Base-by-base conservation (phyloP, 2,329 filamentous ascomycete species). In the Colletotrichum lindemuthianum region DNA sequence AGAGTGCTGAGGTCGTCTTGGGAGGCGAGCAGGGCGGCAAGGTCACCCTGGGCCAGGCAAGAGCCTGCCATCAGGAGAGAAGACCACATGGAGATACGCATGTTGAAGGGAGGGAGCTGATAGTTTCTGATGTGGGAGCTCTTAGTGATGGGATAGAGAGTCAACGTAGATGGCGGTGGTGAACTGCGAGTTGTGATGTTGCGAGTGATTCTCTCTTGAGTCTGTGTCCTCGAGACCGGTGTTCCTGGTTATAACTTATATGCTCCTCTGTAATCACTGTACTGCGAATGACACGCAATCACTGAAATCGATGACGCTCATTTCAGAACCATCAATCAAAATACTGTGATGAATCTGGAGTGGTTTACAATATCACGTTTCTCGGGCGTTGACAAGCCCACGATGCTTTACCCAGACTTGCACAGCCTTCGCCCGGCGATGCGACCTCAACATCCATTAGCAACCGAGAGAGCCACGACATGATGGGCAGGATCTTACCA, bases 1-100 rank as follows among this genome's bases (percentile, higher is more conserved):
- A 72, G 58, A 2, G 69, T 70, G 59, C 68, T 70, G 57, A 71
- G 69, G 36, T 72, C 70, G 13, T 60, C 32, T 40, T 72, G 70
- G 9, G 67, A 68, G 34, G 65, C 59, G 13, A 72, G 69, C 10
- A 72, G 69, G 2, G 53, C 60, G 34, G 65, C 67, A 59, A 59
- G 65, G 48, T 70, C 68, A 11, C 68, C 69, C 43, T 70, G 68
- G 6, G 68, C 69, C 41, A 67, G 51, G 24, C 41, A 54, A 2
- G 57, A 53, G 33, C 56, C 49, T 0, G 60, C 60, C 37, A 64
- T 39, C 32, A 45, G 6, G 10, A 40, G 32, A 33, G 8, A 24
- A 15, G 43, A 44, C 49, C 33, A 54, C 3, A 60, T 11, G 11
- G 49, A 59, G 3, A 34, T 32, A 40, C 60, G 60, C 60, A 64